Base-by-base conservation (phyloP, 331 rosid species). In the Arachis monticola region DNA sequence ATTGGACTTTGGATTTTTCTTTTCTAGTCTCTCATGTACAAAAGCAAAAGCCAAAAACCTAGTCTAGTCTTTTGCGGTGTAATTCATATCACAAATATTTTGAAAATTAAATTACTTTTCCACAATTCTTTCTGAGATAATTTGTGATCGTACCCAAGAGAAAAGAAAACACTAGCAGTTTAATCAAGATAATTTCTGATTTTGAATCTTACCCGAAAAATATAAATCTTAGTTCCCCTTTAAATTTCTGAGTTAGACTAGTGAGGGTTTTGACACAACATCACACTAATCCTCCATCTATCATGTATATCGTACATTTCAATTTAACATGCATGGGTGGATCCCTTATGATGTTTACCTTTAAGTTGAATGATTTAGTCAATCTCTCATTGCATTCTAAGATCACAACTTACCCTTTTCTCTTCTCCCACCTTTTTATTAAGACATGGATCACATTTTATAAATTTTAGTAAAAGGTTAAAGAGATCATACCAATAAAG, bases 341-440 rank as follows among this genome's bases (percentile, higher is more conserved):
- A 8, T n/a, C 53, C 11, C 5, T 48, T 0, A 48, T 1, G 4
- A 4, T 48, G 53, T 48, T 48, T 8, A 48, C 53, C 11, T 48
- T 52, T 11, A 52, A 11, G 57, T 52, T 52, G 57, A 52, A 4
- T 97, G 22, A 92, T 22, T 52, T 22, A 12, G 57, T 52, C 57
- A 52, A n/a, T 52, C n/a, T 48, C 57, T 11, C 17, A n/a, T 52
- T 52, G 11, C n/a, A 52, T 11, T n/a, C 22, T 52, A 3, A 11
- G 9, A 17, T 17, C 22, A 17, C 22, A 17, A 17, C 22, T 17
- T 17, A 17, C 22, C 22, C 22, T 17, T 17, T 17, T 17, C 22
- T 17, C 22, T 17, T 17, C 22, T 17, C 22, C 22, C 22, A 17
- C 22, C 22, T 17, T 17, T 17, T 17, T 17, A 17, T 17, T 17